A percentile compares a stretch with the other conserved stretches of the same genome.
phyloP scores from a whole-genome alignment of 225 moss, liverwort and hornwort genomes.

The Climacium dendroides region DNA sequence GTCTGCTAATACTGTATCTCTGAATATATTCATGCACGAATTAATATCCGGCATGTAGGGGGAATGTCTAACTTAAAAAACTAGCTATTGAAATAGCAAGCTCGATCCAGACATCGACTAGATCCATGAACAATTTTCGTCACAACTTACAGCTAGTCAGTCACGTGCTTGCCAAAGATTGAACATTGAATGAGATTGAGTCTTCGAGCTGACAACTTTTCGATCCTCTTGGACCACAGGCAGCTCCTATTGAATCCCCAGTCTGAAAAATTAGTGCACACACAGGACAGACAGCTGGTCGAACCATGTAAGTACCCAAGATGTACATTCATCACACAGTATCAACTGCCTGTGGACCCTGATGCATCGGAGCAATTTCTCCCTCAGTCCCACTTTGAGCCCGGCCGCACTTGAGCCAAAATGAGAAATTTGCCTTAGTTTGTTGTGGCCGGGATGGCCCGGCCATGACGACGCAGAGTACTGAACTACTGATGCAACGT shows the following conservation, averaged over 20 bases:
- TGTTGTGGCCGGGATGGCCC: not conserved
- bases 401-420: not conserved
- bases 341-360: not conserved
- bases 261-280: not conserved
- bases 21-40: no score
- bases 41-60: not conserved
- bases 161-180: not conserved
- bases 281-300: not conserved
- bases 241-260: not conserved
- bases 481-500: not conserved
- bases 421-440: not conserved
- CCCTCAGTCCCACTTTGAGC: not conserved
- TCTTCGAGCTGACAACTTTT: not conserved
- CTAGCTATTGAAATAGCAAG: not conserved
- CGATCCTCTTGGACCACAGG: not conserved
- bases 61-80: not conserved
- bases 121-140: not conserved
- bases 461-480: not conserved
- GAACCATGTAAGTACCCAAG: no score
- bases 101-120: not conserved
- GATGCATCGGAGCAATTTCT: not conserved
- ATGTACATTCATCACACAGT: not conserved
- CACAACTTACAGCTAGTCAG: not conserved
- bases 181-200: not conserved
- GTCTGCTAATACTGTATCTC: no score